phyloP scores from a whole-genome alignment of 2,329 filamentous ascomycete species.

The Microdochium bolleyi region DNA sequence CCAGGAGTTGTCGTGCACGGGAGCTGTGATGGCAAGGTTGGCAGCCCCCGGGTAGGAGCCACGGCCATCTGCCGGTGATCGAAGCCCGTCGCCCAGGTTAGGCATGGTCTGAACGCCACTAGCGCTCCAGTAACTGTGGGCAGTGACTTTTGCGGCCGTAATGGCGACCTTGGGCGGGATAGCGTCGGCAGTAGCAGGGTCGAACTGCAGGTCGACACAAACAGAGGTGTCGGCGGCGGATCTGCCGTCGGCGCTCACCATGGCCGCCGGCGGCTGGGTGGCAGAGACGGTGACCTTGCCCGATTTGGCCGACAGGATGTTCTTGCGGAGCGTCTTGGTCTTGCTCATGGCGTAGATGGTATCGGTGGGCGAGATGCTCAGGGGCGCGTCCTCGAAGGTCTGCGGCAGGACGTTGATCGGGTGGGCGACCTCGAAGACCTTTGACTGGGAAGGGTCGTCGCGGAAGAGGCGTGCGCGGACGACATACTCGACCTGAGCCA shows the following conservation, averaged over 20 bases:
- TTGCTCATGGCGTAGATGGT: slow-evolving; percentile 40
- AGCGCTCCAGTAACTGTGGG: slow-evolving; percentile 44
- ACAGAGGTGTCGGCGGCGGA: slow-evolving; percentile 31
- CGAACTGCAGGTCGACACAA: slow-evolving; percentile 38
- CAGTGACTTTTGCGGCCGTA: slow-evolving; percentile 40
- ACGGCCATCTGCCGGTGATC: slow-evolving; percentile 27
- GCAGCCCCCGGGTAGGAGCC: slow-evolving; percentile 38
- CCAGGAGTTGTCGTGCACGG: slow-evolving; percentile 32
- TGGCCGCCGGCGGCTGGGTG: slow-evolving; percentile 37
- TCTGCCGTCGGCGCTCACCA: slow-evolving; percentile 41
- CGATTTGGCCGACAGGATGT: slow-evolving; percentile 41
- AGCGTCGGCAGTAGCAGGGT: slow-evolving; percentile 31
- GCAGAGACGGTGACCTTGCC: slow-evolving; percentile 39
- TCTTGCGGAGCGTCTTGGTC: slow-evolving; percentile 44
- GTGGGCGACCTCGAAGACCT: slow-evolving; percentile 31
- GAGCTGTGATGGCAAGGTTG: slow-evolving; percentile 26
- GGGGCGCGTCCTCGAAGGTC: slow-evolving; percentile 39
- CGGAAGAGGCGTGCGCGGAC: slow-evolving; percentile 37
- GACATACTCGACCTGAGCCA: slow-evolving; percentile 44
- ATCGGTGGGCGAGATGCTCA: slow-evolving; percentile 39
- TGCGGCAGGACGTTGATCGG: slow-evolving; percentile 45
- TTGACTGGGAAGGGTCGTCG: slow-evolving; percentile 18
- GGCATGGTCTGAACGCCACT: slow-evolving; percentile 37
- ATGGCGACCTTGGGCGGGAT: slow-evolving; percentile 39
- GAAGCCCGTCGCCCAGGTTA: slow-evolving; percentile 32